These are phyloP conservation scores for Cucurbita moschata DNA, from an alignment of 306 rosid species.

Conservation along the genomic window DNA sequence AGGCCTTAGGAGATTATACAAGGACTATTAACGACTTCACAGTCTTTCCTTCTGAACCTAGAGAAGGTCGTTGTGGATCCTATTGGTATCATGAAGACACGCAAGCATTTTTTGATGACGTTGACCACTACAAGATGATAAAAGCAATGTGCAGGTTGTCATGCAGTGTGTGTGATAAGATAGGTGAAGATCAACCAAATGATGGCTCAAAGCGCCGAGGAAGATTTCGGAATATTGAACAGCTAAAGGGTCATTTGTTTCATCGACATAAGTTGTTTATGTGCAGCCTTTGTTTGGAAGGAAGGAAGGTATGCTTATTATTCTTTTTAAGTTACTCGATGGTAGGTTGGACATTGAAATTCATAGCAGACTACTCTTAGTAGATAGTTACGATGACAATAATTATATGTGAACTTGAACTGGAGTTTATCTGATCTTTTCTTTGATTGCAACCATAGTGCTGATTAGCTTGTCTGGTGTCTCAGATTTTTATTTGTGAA, in stretches of 20 bases:
- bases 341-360: neutral
- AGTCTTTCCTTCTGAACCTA: slow-evolving; percentile 24
- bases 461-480: slow-evolving; percentile 4
- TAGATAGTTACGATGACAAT: neutral
- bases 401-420: neutral
- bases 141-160: slow-evolving; percentile 56
- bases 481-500: slow-evolving; percentile 79
- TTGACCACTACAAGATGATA: slow-evolving; percentile 49
- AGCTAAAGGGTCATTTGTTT: slow-evolving; percentile 81
- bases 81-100: slow-evolving; percentile 45
- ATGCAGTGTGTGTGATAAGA: slow-evolving; percentile 73
- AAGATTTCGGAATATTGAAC: slow-evolving; percentile 60
- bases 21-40: slow-evolving; percentile 35
- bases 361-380: neutral
- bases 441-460: slow-evolving; percentile 2
- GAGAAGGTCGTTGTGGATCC: slow-evolving; percentile 30
- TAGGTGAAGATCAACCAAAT: slow-evolving; percentile 46
- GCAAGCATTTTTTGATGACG: slow-evolving; percentile 33
- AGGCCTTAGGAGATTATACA: slow-evolving; percentile 53
- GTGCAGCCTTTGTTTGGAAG: slow-evolving; percentile 88
- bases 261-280: slow-evolving; percentile 65
- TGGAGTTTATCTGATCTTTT: neutral
- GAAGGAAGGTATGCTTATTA: slow-evolving; percentile 56
- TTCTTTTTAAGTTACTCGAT: neutral
- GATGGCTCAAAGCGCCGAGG: slow-evolving; percentile 48